Conservation (phyloP, 352 stramenopile genomes). For the Phytophthora litchii region DNA sequence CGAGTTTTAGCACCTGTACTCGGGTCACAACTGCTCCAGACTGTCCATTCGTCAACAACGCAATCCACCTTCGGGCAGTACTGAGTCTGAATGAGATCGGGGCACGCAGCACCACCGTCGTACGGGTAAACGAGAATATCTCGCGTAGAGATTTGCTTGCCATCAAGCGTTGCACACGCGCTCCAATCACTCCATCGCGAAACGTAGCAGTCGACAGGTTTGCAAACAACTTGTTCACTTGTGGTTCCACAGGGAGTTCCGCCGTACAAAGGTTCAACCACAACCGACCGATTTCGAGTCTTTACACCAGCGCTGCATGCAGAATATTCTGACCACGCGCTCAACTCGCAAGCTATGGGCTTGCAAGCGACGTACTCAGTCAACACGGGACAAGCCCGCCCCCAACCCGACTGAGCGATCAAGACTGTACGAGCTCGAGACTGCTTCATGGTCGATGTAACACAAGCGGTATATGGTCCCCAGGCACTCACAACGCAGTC, state of each 20-base stretch:
- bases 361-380: slow-evolving; percentile 52
- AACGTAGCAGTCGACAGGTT: slow-evolving; percentile 60
- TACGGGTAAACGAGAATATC: slow-evolving; percentile 35
- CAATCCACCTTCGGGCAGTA: slow-evolving; percentile 58
- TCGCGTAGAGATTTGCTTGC: slow-evolving; percentile 47
- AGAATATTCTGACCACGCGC: slow-evolving; percentile 42
- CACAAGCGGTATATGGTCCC: slow-evolving; percentile 42
- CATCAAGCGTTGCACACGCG: slow-evolving; percentile 34
- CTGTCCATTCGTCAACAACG: slow-evolving; percentile 37
- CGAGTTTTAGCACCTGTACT: slow-evolving; percentile 42
- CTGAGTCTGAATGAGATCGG: slow-evolving; percentile 34
- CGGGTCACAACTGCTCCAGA: slow-evolving; percentile 46
- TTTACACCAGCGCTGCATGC: slow-evolving; percentile 41
- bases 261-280: slow-evolving; percentile 25
- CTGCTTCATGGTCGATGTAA: slow-evolving; percentile 52
- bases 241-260: slow-evolving; percentile 40
- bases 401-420: slow-evolving; percentile 31
- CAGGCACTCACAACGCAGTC: slow-evolving; percentile 62
- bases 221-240: slow-evolving; percentile 55
- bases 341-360: slow-evolving; percentile 44
- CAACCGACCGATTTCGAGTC: slow-evolving; percentile 39
- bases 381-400: slow-evolving; percentile 37
- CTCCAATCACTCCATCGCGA: slow-evolving; percentile 48
- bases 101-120: slow-evolving; percentile 50
- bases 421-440: slow-evolving; percentile 32